Evolutionary conservation across 108 stramenopile species (phyloP).

Genomic region (Pseudonitzschia pungens): DNA sequence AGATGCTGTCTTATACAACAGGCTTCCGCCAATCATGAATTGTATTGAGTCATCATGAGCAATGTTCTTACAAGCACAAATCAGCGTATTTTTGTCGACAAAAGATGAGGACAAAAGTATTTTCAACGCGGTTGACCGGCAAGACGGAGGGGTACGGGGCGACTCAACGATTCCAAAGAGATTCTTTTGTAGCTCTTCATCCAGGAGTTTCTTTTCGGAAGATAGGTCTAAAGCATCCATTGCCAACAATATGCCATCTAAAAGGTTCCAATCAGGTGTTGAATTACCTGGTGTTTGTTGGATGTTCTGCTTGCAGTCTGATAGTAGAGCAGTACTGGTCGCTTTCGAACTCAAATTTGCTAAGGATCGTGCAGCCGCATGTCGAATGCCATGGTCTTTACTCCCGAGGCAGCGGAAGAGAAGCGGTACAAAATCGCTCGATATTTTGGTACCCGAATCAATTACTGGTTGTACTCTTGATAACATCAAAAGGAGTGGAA

Average conservation of each 20-base stretch:
- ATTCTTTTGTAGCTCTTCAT: neutral
- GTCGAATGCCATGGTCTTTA: conserved; percentile 39
- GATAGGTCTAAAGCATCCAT: conserved; percentile 7
- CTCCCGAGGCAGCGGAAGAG: conserved; percentile 37
- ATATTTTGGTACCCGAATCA: conserved; percentile 15
- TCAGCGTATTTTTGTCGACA: conserved; percentile 3
- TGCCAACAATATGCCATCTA: conserved; percentile 34
- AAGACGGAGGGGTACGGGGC: conserved; percentile 2
- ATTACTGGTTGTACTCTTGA: conserved; percentile 50
- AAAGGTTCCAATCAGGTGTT: conserved; percentile 27
- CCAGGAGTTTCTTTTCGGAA: neutral
- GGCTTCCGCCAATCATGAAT: conserved; percentile 10
- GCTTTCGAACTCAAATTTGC: conserved; percentile 41
- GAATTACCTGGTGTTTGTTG: neutral
- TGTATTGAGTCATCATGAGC: neutral
- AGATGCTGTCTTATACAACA: conserved; percentile 15
- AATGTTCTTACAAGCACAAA: conserved; percentile 10
- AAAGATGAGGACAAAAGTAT: conserved; percentile 2
- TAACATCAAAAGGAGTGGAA: conserved; percentile 59
- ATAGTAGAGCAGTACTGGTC: neutral
- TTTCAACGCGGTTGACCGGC: neutral
- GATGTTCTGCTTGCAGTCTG: conserved; percentile 5
- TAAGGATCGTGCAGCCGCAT: conserved; percentile 52
- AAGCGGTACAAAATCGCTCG: conserved; percentile 30
- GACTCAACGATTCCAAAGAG: neutral